Conservation (phyloP, 108 stramenopile genomes). For the Pseudonitzschia multiseries region DNA sequence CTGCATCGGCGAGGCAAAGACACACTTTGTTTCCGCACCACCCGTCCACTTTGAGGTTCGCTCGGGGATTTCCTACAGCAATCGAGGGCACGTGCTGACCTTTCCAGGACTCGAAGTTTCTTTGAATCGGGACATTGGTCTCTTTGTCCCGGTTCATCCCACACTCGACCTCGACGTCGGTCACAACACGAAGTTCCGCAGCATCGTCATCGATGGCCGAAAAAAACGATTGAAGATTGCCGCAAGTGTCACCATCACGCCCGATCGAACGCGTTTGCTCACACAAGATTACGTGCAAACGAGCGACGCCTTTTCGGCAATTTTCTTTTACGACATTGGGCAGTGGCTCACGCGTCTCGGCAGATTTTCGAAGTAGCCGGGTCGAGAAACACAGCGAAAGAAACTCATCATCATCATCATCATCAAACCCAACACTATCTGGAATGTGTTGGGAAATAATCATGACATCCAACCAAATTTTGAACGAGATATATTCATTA, state of each 20-base stretch:
- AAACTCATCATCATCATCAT: no score
- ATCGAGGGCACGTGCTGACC: constrained; percentile 48
- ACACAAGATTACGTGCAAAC: constrained; percentile 29
- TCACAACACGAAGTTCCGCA: constrained; percentile 41
- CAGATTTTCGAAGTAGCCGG: constrained; percentile 24
- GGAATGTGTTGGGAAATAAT: no score
- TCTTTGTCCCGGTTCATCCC: constrained; percentile 53
- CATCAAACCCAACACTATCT: no score
- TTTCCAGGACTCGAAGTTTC: constrained; percentile 55
- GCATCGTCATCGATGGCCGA: constrained; percentile 33
- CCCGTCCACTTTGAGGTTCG: constrained; percentile 49
- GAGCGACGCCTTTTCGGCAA: constrained; percentile 35
- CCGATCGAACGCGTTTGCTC: constrained; percentile 34
- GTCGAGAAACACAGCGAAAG: neutral
- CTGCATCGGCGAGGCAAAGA: constrained; percentile 38
- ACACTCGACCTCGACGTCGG: constrained; percentile 48
- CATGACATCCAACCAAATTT: no score
- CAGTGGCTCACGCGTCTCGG: constrained; percentile 49
- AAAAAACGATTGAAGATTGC: constrained; percentile 28
- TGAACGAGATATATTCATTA: no score
- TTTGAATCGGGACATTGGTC: constrained; percentile 33
- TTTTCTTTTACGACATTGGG: constrained; percentile 44
- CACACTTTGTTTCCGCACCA: constrained; percentile 32
- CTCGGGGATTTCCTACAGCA: constrained; percentile 32
- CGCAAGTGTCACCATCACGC: constrained; percentile 51